These are phyloP conservation scores for Fraxinus cuspidata DNA, from an alignment of 257 asterid species.

Conservation along the genomic window DNA sequence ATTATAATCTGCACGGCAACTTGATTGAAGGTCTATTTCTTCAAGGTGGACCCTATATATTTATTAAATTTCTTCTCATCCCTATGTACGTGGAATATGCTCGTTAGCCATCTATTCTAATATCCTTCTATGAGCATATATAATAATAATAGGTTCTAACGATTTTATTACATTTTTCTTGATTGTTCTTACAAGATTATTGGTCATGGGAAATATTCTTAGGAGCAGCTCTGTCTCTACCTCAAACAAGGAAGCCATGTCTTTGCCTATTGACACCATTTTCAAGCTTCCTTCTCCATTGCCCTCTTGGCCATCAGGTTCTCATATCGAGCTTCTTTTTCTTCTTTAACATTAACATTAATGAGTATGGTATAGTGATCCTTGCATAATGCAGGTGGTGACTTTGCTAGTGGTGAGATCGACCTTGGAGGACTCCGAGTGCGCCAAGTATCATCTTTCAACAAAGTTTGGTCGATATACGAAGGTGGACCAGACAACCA, in stretches of 20 bases:
- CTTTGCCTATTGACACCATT: slow-evolving; percentile 58
- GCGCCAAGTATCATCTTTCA: slow-evolving; percentile 50
- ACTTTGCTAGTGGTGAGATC: slow-evolving; percentile 57
- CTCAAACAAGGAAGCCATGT: slow-evolving; percentile 12
- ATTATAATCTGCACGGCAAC: background rate
- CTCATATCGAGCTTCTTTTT: background rate
- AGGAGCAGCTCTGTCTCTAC: background rate
- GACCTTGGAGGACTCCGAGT: slow-evolving; percentile 80
- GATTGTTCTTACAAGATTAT: slow-evolving; percentile 17
- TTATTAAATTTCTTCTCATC: background rate
- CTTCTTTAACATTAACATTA: no score
- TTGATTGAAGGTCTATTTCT: background rate
- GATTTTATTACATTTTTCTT: slow-evolving; percentile 8
- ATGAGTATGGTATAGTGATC: background rate
- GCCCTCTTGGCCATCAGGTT: slow-evolving; percentile 70
- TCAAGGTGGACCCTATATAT: background rate
- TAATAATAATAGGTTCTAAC: no score
- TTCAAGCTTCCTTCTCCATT: slow-evolving; percentile 70
- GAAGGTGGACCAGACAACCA: slow-evolving; percentile 55
- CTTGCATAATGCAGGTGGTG: slow-evolving; percentile 42
- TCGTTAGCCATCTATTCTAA: slow-evolving; percentile 17
- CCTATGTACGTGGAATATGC: slow-evolving; percentile 8
- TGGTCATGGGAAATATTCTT: slow-evolving; percentile 41
- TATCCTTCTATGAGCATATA: background rate
- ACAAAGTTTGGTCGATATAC: slow-evolving; percentile 46